Evolutionary conservation across 352 stramenopile genomes (phyloP).

Genomic region (Pythium myriotylum): DNA sequence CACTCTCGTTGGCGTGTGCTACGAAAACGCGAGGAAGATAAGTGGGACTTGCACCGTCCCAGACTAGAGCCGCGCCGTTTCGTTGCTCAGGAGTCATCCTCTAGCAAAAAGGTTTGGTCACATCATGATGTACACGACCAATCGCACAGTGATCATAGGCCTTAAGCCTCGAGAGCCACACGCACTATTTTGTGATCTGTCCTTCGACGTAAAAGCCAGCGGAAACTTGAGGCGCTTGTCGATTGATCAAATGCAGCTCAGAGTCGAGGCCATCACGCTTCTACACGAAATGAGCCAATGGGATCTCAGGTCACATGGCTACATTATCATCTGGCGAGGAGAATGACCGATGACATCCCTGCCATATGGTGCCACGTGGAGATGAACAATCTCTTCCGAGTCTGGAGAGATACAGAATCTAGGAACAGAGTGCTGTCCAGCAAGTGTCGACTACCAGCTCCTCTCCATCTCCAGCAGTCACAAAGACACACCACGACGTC

Average conservation of each 20-base stretch:
- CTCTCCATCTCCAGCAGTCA: too few species aligned
- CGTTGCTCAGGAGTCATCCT: too few species aligned
- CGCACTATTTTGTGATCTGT: too few species aligned
- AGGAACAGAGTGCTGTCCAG: too few species aligned
- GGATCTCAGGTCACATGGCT: constrained; percentile 2
- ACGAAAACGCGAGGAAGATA: constrained; percentile 7
- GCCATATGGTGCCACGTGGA: neutral
- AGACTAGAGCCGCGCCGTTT: neutral
- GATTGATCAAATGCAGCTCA: too few species aligned
- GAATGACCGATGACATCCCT: neutral
- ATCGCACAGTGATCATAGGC: too few species aligned
- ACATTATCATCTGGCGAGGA: neutral
- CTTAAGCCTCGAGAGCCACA: too few species aligned
- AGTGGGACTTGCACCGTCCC: constrained; percentile 4
- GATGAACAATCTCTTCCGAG: neutral
- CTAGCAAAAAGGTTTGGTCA: too few species aligned
- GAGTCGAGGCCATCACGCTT: neutral
- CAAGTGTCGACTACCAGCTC: too few species aligned
- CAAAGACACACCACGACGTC: too few species aligned
- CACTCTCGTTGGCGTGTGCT: neutral
- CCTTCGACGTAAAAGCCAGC: neutral
- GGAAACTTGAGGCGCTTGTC: neutral
- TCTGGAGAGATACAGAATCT: too few species aligned
- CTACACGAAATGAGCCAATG: constrained; percentile 1
- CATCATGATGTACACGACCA: too few species aligned